Base-by-base conservation (phyloP, 2,329 filamentous ascomycete genomes). In the Domatiomyces globalis region DNA sequence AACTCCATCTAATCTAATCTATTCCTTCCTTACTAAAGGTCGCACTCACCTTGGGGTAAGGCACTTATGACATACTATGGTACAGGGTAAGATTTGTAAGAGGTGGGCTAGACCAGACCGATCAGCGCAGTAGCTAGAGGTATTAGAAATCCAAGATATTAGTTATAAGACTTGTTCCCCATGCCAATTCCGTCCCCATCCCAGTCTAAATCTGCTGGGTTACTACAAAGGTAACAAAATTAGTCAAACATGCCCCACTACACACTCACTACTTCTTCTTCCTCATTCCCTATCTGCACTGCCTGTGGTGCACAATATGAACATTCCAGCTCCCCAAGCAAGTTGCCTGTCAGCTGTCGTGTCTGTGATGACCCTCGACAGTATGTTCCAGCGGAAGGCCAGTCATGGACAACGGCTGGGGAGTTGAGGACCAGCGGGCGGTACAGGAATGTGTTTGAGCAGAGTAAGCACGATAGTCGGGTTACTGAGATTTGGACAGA, bases 341-440 rank as follows among this genome's bases (percentile, higher is more conserved):
- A n/a, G 25, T 51, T 46, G 19, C 25, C 7, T 39, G 25, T 44
- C 12, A 15, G 27, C 20, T 50, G 25, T 4, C 20, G 8, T 48
- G n/a, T 9, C 10, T 43, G 5, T 43, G 51, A 60, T 56, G 60
- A 61, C 46, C 58, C 58, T 3, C 43, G 58, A 47, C 58, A 60
- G 53, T 60, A 51, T 52, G 45, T 60, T 22, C 58, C 58, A 1
- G 51, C 50, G 6, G 18, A 43, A 19, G 58, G 58, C n/a, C 54
- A 59, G 33, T 48, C 51, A 17, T 60, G 56, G 50, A 60, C 58
- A 20, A 60, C 57, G 4, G 49, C 57, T n/a, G 53, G 44, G 45
- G 84, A 75, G 64, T 92, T 92, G 59, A 90, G 50, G 9, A 29
- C 19, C 9, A 43, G 45, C 12, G 39, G 49, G 5, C 44, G 46